phyloP scores from a whole-genome alignment of 2,329 filamentous ascomycete species.

The Sphaerulina vaccinii region DNA sequence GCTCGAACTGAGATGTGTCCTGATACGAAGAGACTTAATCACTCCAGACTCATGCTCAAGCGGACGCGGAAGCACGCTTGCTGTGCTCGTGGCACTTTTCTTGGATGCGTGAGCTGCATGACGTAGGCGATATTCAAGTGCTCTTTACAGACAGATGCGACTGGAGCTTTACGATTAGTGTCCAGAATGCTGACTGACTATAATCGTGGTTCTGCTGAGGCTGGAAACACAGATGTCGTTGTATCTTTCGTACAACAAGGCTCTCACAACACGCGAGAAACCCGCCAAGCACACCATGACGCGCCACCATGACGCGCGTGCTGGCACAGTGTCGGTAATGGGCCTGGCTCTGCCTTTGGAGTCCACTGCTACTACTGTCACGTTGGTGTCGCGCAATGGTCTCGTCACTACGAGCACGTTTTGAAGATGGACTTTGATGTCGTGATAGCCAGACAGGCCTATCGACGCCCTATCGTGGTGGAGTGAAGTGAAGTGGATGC shows the following conservation, averaged over 20 bases:
- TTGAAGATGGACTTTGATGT: no score
- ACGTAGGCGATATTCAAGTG: slow-evolving; percentile 5
- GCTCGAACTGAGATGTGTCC: neutral
- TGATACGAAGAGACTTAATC: neutral
- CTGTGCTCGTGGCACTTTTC: neutral
- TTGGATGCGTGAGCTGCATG: neutral
- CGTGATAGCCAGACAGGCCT: no score
- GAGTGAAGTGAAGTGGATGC: slow-evolving; percentile 4
- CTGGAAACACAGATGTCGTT: neutral
- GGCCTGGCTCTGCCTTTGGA: no score
- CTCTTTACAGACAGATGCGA: no score
- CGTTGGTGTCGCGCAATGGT: no score
- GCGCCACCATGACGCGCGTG: no score
- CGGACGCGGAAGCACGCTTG: neutral
- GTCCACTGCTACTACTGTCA: no score
- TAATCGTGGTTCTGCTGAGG: neutral
- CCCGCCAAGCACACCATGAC: no score
- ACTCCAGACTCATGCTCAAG: neutral
- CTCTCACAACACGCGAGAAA: no score
- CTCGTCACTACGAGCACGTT: no score
- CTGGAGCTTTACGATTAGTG: neutral
- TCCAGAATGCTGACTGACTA: neutral
- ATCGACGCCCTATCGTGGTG: slow-evolving; percentile 12
- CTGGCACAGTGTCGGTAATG: no score
- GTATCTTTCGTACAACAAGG: neutral